Evolutionary conservation across 2,329 filamentous ascomycete genomes (phyloP).

Genomic region (Aspergillus ochraceus): DNA sequence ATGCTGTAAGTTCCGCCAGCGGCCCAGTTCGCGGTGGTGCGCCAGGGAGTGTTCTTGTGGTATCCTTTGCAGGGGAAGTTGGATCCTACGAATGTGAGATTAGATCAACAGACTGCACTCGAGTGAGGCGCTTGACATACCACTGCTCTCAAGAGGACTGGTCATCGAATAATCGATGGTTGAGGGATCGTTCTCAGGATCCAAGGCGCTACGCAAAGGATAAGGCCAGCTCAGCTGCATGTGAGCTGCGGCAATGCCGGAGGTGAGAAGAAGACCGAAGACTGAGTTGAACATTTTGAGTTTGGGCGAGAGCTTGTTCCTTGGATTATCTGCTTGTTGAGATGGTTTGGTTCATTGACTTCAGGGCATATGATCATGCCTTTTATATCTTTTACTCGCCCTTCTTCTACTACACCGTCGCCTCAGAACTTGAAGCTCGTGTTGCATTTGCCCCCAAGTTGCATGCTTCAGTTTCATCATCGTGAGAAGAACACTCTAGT

Average conservation of each 20-base stretch:
- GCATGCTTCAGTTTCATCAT: neutral
- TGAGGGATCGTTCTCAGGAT: conserved; percentile 39
- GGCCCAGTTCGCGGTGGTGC: conserved; percentile 57
- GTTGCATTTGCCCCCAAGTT: conserved; percentile 5
- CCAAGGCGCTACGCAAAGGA: conserved; percentile 48
- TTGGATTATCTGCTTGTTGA: neutral
- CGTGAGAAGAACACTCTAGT: too few relatives aligned
- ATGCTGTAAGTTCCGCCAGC: conserved; percentile 63
- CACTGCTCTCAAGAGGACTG: conserved; percentile 56
- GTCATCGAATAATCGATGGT: conserved; percentile 68
- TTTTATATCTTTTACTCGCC: neutral
- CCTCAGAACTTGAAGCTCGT: neutral
- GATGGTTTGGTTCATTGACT: neutral
- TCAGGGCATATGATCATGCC: neutral
- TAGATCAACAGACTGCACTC: neutral
- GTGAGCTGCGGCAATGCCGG: conserved; percentile 32
- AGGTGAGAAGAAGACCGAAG: neutral
- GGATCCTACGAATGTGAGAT: conserved; percentile 34
- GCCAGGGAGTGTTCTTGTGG: conserved; percentile 47
- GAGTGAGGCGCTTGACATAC: neutral
- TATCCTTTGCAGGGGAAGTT: conserved; percentile 75
- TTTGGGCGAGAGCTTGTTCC: neutral
- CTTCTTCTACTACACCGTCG: too few relatives aligned
- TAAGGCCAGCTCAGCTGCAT: conserved; percentile 55
- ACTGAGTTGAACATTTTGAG: conserved; percentile 7